These are phyloP conservation scores for Beauveria sp. DNA, from an alignment of 2,329 filamentous ascomycete genomes.

Conservation along the genomic window DNA sequence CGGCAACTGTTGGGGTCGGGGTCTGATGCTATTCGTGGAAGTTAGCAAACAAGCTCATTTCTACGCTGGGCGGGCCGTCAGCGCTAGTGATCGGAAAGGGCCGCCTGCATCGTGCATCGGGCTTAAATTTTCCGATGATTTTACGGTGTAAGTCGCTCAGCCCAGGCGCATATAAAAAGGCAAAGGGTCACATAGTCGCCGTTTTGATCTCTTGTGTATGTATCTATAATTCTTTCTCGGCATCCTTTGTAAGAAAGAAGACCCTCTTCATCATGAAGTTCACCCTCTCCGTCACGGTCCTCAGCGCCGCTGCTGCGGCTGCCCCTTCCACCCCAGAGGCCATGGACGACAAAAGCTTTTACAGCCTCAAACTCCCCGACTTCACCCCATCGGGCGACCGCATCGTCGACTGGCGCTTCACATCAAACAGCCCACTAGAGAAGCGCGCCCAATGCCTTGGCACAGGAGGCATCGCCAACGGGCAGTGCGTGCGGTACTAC, in stretches of 20 bases:
- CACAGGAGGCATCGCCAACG: slow-evolving; percentile 7
- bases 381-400: slow-evolving; percentile 6
- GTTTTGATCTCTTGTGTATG: too few relatives aligned
- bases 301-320: background rate
- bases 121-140: background rate
- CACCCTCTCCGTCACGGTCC: background rate
- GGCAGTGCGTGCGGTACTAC: slow-evolving; percentile 11
- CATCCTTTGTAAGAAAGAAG: background rate
- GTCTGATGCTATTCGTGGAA: background rate
- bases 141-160: background rate
- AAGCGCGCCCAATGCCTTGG: background rate
- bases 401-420: slow-evolving; percentile 7
- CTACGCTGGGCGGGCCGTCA: background rate
- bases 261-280: background rate
- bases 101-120: background rate
- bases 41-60: background rate
- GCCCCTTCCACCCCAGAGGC: background rate
- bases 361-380: slow-evolving; percentile 9
- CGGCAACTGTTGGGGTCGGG: background rate
- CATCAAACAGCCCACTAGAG: background rate
- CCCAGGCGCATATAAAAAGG: background rate
- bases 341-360: slow-evolving; percentile 9
- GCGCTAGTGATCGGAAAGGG: background rate
- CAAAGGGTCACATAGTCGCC: too few relatives aligned
- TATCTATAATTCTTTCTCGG: too few relatives aligned